These are phyloP conservation scores for Colletotrichum limetticola DNA, from an alignment of 2,329 filamentous ascomycete genomes.

Conservation along the genomic window DNA sequence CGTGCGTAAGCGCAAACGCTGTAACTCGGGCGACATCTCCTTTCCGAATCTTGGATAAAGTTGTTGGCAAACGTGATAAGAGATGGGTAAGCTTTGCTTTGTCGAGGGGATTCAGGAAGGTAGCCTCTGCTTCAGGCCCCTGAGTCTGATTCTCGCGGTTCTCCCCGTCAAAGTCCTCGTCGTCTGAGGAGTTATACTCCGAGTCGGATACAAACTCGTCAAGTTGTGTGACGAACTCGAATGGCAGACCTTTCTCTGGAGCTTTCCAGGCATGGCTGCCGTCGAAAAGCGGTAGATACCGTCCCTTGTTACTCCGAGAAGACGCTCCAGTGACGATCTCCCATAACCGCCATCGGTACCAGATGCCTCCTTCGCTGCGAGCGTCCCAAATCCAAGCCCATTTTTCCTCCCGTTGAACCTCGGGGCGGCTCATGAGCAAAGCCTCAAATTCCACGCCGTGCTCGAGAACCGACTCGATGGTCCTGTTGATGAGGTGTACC, in stretches of 20 bases:
- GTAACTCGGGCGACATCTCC: constrained; percentile 89
- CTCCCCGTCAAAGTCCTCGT: constrained; percentile 77
- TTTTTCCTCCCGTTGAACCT: constrained; percentile 86
- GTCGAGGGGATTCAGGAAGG: constrained; percentile 83
- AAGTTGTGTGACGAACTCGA: constrained; percentile 81
- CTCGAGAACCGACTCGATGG: constrained; percentile 81
- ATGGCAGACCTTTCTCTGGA: constrained; percentile 78
- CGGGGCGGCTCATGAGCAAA: constrained; percentile 85
- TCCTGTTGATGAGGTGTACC: constrained; percentile 86
- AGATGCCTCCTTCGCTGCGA: constrained; percentile 80
- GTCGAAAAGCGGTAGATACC: constrained; percentile 77
- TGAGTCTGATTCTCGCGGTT: constrained; percentile 57
- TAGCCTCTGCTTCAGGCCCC: constrained; percentile 59
- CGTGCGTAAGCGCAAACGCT: constrained; percentile 88
- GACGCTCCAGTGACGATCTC: constrained; percentile 78
- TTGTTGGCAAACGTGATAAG: constrained; percentile 83
- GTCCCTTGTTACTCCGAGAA: constrained; percentile 56
- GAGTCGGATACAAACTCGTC: constrained; percentile 85
- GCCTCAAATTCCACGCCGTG: constrained; percentile 92
- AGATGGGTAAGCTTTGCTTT: constrained; percentile 88
- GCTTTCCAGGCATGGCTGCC: constrained; percentile 81
- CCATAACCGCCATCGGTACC: constrained; percentile 94
- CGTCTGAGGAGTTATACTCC: constrained; percentile 88
- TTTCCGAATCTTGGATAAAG: constrained; percentile 78
- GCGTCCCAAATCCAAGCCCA: constrained; percentile 97